Base-by-base conservation (phyloP, 768 basidiomycete species). In the Hortiboletus flavorubellus region DNA sequence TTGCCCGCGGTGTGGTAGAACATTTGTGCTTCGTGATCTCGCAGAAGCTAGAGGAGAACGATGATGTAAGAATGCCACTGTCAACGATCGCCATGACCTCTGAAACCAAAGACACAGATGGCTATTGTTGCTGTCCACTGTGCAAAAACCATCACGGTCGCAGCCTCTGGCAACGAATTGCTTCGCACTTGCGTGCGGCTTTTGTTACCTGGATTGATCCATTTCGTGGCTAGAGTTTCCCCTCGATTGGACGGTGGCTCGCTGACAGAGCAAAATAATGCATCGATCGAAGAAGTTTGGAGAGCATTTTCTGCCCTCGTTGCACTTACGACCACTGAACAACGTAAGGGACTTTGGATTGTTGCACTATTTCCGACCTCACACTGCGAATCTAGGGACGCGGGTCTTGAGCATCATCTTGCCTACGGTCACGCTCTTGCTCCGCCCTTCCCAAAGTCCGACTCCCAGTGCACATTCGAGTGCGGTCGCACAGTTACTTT, bases 51-150 rank as follows among this genome's bases (percentile, higher is more conserved):
- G 69, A 84, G 16, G 89, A 87, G 37, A 74, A 72, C 0, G 76
- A 83, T 61, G 90, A 93, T 62, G 92, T 91, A 61, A 59, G 62
- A 21, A 44, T 26, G 73, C 63, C 26, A 16, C 43, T 9, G 8
- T n/a, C 30, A n/a, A n/a, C 16, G 8, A 42, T 60, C 35, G 11
- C 39, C 29, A 23, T 43, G 21, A 41, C 37, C 2, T 34, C 40
- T 63, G 30, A 59, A 54, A 56, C 37, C 41, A 8, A 21, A 41
- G 30, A 30, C 54, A 33, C 38, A 97, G 91, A 75, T 85, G 39
- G 84, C 89, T 2, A 68, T 92, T n/a, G 91, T 90, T 3, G 93
- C 94, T 2, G 83, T 88, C 2, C 93, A 98, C 62, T 98, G 96
- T 64, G 84, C 89, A 2, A 91, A 89, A 66, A 95, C 94, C 0